Evolutionary conservation across 371 early-diverging fungal genomes (phyloP), one percentile per base, ranked within the genome.

Genomic region (Mortierella sp.): DNA sequence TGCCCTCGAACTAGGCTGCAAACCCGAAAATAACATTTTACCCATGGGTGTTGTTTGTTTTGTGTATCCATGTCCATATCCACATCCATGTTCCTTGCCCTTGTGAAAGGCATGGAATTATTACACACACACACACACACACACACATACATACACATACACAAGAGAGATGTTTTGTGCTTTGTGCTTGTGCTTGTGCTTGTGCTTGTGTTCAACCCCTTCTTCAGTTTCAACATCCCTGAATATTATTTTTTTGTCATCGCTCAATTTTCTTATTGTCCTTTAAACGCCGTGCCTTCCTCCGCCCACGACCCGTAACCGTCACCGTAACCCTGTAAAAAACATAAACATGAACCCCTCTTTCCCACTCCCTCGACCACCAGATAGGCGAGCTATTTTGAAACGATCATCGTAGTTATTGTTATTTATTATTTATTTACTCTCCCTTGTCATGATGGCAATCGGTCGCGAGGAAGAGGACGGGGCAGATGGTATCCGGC

Each of bases 221-320:
- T 34, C 34, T 31, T 65, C 21, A 34, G 65, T 65, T 65, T 65
- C 65, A 65, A 65, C 65, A 7, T 65, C 38, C 65, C 65, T 31
- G 16, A 21, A 11, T 52, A 19, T 54, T 54, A 16, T 38, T 65
- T 38, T 65, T 38, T 38, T n/a, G n/a, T 65, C 13, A 34, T 65
- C 31, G 34, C 38, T 38, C 42, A 38, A 1, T 11, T 60, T 60
- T n/a, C 55, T n/a, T 6, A 4, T 10, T 55, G n/a, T 9, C n/a
- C 24, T 55, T 10, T 4, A 8, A 26, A 57, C 42, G 42, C 26
- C 58, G 21, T 3, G 13, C 58, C 58, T 57, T n/a, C 13, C 28
- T 11, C 28, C 26, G n/a, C n/a, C 26, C 11, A 24, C 24, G 9
- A 55, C 3, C 55, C 26, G n/a, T 26, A 1, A 31, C 60, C 31